Evolutionary conservation across 805 yeast species (phyloP).

Genomic region (Candida multigemmis): DNA sequence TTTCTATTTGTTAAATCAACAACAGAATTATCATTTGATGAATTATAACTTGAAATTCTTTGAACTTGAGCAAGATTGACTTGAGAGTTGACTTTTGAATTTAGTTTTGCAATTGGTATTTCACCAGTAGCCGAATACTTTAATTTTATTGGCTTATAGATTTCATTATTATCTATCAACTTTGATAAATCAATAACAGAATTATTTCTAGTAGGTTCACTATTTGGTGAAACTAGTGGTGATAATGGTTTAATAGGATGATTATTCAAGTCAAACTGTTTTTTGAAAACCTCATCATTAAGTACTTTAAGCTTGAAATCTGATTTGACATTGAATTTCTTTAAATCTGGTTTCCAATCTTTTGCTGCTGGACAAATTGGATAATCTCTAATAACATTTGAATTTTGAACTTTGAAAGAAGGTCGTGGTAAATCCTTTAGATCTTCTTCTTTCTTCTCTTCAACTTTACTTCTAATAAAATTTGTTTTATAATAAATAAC

Average conservation of each 20-base stretch:
- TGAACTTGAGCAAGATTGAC: conserved; percentile 15
- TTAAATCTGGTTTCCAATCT: conserved; percentile 25
- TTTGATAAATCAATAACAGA: conserved; percentile 31
- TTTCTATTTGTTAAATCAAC: conserved; percentile 7
- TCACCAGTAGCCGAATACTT: conserved; percentile 28
- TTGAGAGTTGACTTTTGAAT: conserved; percentile 32
- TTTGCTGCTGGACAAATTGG: conserved; percentile 32
- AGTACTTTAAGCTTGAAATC: conserved; percentile 28
- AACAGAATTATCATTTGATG: conserved; percentile 7
- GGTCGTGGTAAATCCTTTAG: conserved; percentile 19
- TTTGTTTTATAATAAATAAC: conserved; percentile 36
- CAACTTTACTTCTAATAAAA: conserved; percentile 17
- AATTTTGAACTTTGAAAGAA: conserved; percentile 20
- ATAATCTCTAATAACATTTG: conserved; percentile 8
- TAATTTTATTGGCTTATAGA: conserved; percentile 29
- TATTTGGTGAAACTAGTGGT: conserved; percentile 34
- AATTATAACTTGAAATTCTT: conserved; percentile 8
- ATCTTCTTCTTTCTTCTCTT: conserved; percentile 6
- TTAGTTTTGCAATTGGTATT: conserved; percentile 27
- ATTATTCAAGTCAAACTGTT: conserved; percentile 16
- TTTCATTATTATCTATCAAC: conserved; percentile 22
- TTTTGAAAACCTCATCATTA: conserved; percentile 28
- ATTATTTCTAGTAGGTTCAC: conserved; percentile 32
- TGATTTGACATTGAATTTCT: conserved; percentile 17
- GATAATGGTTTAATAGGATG: conserved; percentile 26